Evolutionary conservation across 1,284 basidiomycete genomes (phyloP), one percentile per base, ranked within the genome.

Genomic region (Afroboletus lepidellus): DNA sequence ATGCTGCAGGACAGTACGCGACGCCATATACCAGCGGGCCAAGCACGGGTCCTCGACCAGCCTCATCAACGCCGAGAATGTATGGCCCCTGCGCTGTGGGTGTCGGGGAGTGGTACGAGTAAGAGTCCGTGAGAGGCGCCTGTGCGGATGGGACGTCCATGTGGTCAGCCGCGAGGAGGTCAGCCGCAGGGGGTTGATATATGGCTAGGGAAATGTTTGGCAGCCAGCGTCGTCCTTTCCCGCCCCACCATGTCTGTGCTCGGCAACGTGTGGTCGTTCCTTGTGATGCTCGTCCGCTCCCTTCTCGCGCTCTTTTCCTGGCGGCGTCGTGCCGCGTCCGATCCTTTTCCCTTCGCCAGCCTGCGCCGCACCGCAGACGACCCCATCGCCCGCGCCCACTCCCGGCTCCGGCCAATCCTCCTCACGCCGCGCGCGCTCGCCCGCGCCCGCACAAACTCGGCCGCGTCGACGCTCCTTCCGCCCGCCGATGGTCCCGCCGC

Each of bases 41-140:
- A 0, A 98, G 76, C 1, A 94, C 94, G 13, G 95, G 96, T 0
- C 97, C 96, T 54, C 96, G 79, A 1, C 96, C 96, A 0, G 96
- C 96, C 70, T 99, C 96, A 70, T 99, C 96, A 8, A 99, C 94
- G 33, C 96, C 96, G 51, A 99, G 85, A 46, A 97, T 88, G 71
- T 85, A 90, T n/a, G 83, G 83, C 0, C 86, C 86, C 2, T 72
- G 50, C 0, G 81, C 76, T 0, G 83, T 82, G 24, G 90, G 83
- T 1, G 69, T 79, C 8, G 83, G 77, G 0, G 92, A 93, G 67
- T 94, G 92, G 67, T 91, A 89, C 0, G 87, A 86, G 68, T 95
- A 95, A 0, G 91, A 91, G 27, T 84, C 78, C 5, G 75, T 76
- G 24, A 94, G 74, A 0, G 86, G 77, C 2, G 46, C 23, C 3